Conservation (phyloP, 2,329 filamentous ascomycete species). For the Epichloe amarillans region DNA sequence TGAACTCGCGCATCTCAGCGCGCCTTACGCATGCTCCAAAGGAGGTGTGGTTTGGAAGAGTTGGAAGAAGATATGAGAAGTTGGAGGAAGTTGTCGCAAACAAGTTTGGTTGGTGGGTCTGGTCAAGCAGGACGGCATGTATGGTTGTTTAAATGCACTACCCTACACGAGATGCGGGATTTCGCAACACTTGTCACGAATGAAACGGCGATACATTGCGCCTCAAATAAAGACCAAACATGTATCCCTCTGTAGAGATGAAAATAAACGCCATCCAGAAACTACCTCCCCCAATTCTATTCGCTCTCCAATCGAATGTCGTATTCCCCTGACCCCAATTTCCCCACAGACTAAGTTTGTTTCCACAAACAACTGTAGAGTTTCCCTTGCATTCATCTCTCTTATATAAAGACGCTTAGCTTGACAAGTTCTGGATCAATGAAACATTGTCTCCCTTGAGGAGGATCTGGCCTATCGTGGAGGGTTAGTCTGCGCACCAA, state of each 20-base stretch:
- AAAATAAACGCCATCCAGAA: neutral
- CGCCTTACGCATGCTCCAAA: slow-evolving; percentile 16
- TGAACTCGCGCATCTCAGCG: slow-evolving; percentile 75
- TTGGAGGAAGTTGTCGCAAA: too few relatives aligned
- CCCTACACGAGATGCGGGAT: too few relatives aligned
- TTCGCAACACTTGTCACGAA: too few relatives aligned
- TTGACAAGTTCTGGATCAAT: slow-evolving; percentile 47
- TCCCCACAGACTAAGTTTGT: neutral
- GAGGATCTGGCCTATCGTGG: slow-evolving; percentile 59
- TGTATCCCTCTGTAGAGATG: neutral
- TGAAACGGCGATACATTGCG: neutral
- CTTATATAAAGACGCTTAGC: neutral
- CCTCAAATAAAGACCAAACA: neutral
- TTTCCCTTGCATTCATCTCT: too few relatives aligned
- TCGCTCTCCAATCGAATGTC: neutral
- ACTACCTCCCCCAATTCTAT: neutral
- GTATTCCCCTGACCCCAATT: neutral
- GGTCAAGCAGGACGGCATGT: too few relatives aligned
- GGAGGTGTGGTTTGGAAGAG: neutral
- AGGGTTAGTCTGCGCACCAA: slow-evolving; percentile 12
- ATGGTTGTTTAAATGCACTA: too few relatives aligned
- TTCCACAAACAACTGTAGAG: neutral
- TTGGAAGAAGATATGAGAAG: neutral
- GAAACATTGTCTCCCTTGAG: slow-evolving; percentile 84
- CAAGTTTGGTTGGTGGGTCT: neutral